Conservation (phyloP, 2,329 filamentous ascomycete species). For the Emmonsiellopsis sp. region DNA sequence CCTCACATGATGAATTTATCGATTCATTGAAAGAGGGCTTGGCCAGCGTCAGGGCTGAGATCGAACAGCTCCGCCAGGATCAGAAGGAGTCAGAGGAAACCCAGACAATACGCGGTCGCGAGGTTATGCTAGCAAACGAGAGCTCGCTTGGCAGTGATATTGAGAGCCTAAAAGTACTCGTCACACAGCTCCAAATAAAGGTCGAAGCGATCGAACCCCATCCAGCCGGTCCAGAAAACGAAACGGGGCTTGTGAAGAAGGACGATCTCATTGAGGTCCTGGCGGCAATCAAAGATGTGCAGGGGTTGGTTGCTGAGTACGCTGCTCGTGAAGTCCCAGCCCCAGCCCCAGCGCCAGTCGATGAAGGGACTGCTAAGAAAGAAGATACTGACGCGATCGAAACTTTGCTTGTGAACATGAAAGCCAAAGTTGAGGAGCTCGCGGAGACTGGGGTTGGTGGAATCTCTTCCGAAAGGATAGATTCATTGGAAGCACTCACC, state of each 20-base stretch:
- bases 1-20: conserved; percentile 79
- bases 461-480: conserved; percentile 54
- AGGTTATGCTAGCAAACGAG: conserved; percentile 50
- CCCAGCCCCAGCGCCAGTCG: conserved; percentile 10
- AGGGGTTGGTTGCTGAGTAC: conserved; percentile 49
- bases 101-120: conserved; percentile 42
- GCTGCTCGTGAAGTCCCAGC: conserved; percentile 16
- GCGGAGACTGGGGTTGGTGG: conserved; percentile 55
- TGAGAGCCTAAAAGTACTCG: conserved; percentile 74
- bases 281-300: conserved; percentile 42
- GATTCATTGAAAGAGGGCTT: conserved; percentile 80
- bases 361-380: conserved; percentile 55
- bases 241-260: conserved; percentile 36
- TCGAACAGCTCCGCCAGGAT: conserved; percentile 63
- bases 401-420: conserved; percentile 80
- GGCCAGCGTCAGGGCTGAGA: conserved; percentile 64
- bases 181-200: conserved; percentile 74
- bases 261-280: conserved; percentile 40
- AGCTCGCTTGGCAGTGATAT: conserved; percentile 58
- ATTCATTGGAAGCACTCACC: conserved; percentile 57
- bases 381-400: conserved; percentile 89
- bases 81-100: conserved; percentile 43
- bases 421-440: conserved; percentile 77
- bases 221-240: conserved; percentile 28
- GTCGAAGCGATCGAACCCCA: conserved; percentile 64